phyloP scores from a whole-genome alignment of 805 yeast genomes.

The Saccharomyces kudriavzevii region DNA sequence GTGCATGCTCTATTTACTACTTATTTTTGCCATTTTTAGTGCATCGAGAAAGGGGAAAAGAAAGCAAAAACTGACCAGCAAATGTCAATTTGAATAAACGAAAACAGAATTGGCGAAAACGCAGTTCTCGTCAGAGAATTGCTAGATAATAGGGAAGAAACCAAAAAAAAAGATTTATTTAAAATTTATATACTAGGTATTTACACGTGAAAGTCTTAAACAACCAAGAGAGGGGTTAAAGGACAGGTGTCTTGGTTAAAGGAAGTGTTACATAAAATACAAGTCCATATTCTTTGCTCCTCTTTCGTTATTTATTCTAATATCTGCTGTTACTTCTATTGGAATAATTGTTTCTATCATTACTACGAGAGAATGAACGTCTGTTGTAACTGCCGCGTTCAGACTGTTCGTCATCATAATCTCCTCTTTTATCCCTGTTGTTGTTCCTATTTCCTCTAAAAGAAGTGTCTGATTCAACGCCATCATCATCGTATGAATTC shows the following conservation, averaged over 20 bases:
- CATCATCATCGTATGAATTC: not conserved
- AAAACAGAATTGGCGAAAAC: no score
- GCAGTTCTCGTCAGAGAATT: no score
- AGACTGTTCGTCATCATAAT: not conserved
- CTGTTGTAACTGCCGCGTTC: not conserved
- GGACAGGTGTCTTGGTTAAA: not conserved
- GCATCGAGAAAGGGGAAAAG: not conserved
- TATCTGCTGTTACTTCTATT: not conserved
- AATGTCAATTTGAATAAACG: no score
- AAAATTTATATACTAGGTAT: not conserved
- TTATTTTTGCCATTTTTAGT: constrained; percentile 5
- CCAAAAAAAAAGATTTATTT: not conserved
- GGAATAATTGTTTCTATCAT: not conserved
- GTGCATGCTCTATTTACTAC: not conserved
- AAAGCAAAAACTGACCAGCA: no score
- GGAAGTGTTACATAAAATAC: not conserved
- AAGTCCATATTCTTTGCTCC: not conserved
- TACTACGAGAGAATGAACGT: not conserved
- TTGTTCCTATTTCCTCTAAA: not conserved
- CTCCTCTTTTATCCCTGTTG: not conserved
- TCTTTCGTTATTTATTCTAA: not conserved
- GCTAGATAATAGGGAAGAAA: not conserved
- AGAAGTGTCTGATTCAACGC: not conserved
- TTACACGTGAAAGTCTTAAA: not conserved
- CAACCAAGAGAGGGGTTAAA: not conserved